Evolutionary conservation across 139 green algal genomes (phyloP), one percentile per base, ranked within the genome.

Genomic region (Coelastrella sp.): DNA sequence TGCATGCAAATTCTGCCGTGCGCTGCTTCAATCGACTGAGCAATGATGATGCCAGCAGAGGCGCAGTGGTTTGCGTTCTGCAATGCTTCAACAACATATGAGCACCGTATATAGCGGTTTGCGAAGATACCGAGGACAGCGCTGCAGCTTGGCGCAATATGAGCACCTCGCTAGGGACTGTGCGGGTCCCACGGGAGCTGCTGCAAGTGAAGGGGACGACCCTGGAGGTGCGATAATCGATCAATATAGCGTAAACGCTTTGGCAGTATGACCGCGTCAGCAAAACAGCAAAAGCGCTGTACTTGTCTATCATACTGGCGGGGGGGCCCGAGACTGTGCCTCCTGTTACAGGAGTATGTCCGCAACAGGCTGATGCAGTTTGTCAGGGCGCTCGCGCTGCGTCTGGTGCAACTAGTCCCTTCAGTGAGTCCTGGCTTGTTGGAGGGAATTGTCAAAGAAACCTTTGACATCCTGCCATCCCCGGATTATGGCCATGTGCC

Each of bases 361-460:
- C 91, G 93, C 6, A 90, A 86, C 8, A 88, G 95, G 49, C 74
- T 96, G 20, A 87, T 94, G 66, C 95, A 97, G 88, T 97, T 97
- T 22, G 80, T 87, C 80, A 81, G 57, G 7, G 87, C 63, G 12
- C 73, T 72, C 24, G 56, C n/a, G 24, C 17, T 59, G 27, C 68
- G 88, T 4, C 24, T 95, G 6, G 20, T 60, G 14, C 78, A 91
- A 9, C 73, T 96, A 17, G 83, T 74, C 9, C 96, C 96, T 4
- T 78, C 74, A 0, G 61, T 98, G 12, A 70, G 25, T 7, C 90
- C 89, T 15, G 87, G 92, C 1, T 22, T 93, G 24, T 88, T 97
- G 12, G 91, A 97, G 60, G 91, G 89, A n/a, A 91, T 94, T 0
- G 92, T 93, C 15, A 78, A 78, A 0, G 95, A 97, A 12, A 93